Base-by-base conservation (phyloP, 202 grass and related monocot species). In the Setaria viridis region DNA sequence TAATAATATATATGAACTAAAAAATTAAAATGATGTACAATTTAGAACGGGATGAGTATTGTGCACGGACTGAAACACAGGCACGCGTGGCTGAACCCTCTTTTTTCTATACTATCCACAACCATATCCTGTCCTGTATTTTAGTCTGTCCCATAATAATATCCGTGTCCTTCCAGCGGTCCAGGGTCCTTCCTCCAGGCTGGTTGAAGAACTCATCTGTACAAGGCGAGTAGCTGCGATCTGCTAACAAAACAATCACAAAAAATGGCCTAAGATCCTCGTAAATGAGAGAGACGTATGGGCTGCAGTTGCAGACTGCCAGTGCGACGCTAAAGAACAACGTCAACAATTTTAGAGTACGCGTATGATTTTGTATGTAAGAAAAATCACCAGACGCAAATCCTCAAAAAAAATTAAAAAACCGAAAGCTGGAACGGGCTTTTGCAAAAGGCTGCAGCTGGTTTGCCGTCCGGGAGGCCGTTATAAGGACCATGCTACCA, bases 381-480 rank as follows among this genome's bases (percentile, higher is more conserved):
- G 39, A 41, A 41, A 41, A 5, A 6, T 41, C 7, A 14, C 20
- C 1, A 17, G 4, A 0, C 35, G 35, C 72, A 8, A 78, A 39
- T 82, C 17, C 9, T 34, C 7, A 49, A 63, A 33, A 13, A 6
- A 6, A 32, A 25, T 25, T 25, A 42, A 78, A 20, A 48, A 57
- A 17, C 29, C 10, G 45, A 34, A 33, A 59, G 20, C 41, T 0
- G 43, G 29, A 33, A 70, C 10, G 9, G 55, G 4, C 62, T 54
- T 59, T 55, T 87, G 37, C 37, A 8, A 77, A 87, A 88, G 85
- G 70, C 85, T 81, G 69, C 89, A 32, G 62, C 70, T 84, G 59
- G 85, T 57, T 75, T 54, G 21, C 67, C 29, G 33, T 74, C 67
- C 16, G 30, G 39, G 62, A 59, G 47, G 67, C 54, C 62, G 67